Base-by-base conservation (phyloP, 192 early-diverging fungal genomes). In the Coemansia sp. region DNA sequence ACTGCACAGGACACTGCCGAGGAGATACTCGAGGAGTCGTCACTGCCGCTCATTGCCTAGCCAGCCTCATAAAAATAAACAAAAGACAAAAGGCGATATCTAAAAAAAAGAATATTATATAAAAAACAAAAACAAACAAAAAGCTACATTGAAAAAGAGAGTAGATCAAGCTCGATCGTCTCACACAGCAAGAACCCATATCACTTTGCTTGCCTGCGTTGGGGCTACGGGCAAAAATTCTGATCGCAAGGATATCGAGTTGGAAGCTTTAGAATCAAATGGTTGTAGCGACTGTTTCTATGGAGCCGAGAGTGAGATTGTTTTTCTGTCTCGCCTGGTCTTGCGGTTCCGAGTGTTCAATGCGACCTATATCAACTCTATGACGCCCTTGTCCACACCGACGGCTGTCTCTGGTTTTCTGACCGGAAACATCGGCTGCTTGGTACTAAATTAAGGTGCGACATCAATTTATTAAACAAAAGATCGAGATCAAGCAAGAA, bases 371-470 rank as follows among this genome's bases (percentile, higher is more conserved):
- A 74, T 56, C 32, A 56, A 62, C 32, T 65, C 25, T 32, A 42
- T 32, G 61, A 49, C 27, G 62, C 72, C 72, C 58, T 66, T 64
- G 68, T 74, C 72, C 72, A 74, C 72, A 61, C 59, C 72, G 66
- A 62, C 54, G 57, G 65, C 55, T 36, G 18, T 39, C 56, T 10
- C 50, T 25, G 46, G 13, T 51, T 28, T 39, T 36, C 0, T 52
- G 32, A 32, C 27, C 52, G 20, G 14, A 36, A 42, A 24, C 25
- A 29, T 73, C 34, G 45, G 51, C 65, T 39, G 52, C 27, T 64
- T 67, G 71, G 71, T 60, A 73, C 71, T 73, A 60, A 59, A 51
- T 6, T 22, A 58, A 13, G 56, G 36, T 61, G 71, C 58, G 6
- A 73, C 71, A 73, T 62, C 34, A 16, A 14, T 25, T 28, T 46